Conservation (phyloP, 208 protist species). For the Trypanosoma scelopori region DNA sequence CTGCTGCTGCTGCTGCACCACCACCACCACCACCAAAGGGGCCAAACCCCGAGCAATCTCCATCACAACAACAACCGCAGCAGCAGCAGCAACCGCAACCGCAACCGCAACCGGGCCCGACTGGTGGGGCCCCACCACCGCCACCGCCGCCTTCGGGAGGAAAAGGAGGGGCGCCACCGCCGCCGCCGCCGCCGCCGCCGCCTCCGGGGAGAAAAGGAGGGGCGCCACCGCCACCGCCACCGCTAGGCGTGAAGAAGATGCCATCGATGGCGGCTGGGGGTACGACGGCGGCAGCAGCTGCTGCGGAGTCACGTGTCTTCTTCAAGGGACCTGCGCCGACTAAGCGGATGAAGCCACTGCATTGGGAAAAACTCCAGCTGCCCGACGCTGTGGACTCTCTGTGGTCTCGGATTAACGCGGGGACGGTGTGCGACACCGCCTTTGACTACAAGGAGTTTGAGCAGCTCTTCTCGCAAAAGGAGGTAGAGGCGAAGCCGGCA, state of each 20-base stretch:
- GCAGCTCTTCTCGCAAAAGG: conserved; percentile 42
- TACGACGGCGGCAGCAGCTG: neutral
- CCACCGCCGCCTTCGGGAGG: neutral
- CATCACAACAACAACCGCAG: neutral
- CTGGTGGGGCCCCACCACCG: conserved; percentile 1
- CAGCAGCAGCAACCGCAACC: neutral
- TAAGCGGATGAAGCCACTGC: conserved; percentile 38
- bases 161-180: too few relatives aligned
- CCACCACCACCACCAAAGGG: neutral
- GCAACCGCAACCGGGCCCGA: too few relatives aligned
- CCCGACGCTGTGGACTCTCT: conserved; percentile 17
- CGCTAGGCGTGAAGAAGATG: conserved; percentile 9
- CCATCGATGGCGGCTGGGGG: neutral
- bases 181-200: conserved; percentile 25
- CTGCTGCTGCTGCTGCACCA: neutral
- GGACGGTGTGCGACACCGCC: conserved; percentile 5
- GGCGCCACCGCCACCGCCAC: conserved; percentile 17
- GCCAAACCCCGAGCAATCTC: too few relatives aligned
- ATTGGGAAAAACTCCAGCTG: conserved; percentile 37
- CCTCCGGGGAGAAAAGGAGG: conserved; percentile 21
- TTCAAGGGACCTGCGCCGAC: conserved; percentile 30
- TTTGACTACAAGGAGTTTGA: conserved; percentile 47
- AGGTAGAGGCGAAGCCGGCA: conserved; percentile 21
- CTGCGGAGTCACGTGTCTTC: conserved; percentile 1
- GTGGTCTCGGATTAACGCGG: conserved; percentile 28